These are phyloP conservation scores for Phlegmacium glaucopus DNA, from an alignment of 768 basidiomycete species.

Conservation along the genomic window DNA sequence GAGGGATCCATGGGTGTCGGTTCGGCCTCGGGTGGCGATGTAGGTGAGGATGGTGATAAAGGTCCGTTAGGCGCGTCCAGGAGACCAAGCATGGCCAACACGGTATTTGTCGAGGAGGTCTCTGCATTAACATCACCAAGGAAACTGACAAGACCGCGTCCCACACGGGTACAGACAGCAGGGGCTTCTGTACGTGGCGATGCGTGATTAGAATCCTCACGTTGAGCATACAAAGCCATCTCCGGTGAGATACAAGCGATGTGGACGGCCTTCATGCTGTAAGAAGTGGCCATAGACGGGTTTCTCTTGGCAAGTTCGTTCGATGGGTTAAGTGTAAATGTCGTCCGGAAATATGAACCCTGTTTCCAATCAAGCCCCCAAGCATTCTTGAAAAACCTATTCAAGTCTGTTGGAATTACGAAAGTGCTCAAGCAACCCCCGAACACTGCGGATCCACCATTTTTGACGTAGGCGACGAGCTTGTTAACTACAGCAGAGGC, in stretches of 20 bases:
- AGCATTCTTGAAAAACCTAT: constrained; percentile 24
- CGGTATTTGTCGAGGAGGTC: constrained; percentile 26
- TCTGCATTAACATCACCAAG: constrained; percentile 44
- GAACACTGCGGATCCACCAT: constrained; percentile 35
- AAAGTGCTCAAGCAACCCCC: constrained; percentile 31
- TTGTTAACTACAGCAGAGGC: constrained; percentile 20
- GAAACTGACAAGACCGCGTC: constrained; percentile 34
- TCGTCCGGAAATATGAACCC: constrained; percentile 38
- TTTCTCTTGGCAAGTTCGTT: constrained; percentile 28
- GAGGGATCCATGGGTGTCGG: background rate
- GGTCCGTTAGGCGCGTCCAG: constrained; percentile 18
- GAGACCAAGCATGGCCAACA: constrained; percentile 36
- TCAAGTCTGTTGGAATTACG: constrained; percentile 19
- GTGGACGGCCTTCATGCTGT: constrained; percentile 43
- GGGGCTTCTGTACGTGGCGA: constrained; percentile 27
- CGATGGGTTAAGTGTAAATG: constrained; percentile 28
- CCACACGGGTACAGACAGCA: constrained; percentile 27
- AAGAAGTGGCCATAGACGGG: constrained; percentile 23
- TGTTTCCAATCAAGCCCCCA: constrained; percentile 35
- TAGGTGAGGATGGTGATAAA: background rate
- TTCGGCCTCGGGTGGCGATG: background rate
- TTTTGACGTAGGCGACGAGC: constrained; percentile 34
- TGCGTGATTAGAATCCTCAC: constrained; percentile 18
- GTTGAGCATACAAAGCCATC: constrained; percentile 30
- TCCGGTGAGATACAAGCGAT: constrained; percentile 26